A percentile compares a stretch with the other conserved stretches of the same genome.
These are phyloP conservation scores for Aegilops speltoides DNA, from an alignment of 176 grass and related monocot species.

Conservation along the genomic window DNA sequence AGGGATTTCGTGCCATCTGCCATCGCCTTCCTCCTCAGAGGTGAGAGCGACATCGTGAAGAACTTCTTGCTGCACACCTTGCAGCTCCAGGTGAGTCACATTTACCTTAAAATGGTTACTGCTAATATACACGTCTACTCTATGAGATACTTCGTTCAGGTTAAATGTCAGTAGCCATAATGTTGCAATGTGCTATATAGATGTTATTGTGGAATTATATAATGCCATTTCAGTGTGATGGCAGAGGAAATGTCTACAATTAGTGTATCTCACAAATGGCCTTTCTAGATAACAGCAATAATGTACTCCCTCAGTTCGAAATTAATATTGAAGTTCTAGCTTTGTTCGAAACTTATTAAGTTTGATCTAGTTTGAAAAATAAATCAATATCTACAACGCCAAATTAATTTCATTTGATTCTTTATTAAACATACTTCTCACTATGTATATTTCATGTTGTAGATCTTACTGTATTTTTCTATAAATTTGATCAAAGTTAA, in stretches of 20 bases:
- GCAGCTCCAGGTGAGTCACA: conserved; percentile 73
- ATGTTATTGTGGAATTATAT: neutral
- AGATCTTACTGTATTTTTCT: neutral
- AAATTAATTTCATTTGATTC: neutral
- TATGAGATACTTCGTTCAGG: neutral
- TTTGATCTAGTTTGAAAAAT: neutral
- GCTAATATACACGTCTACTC: neutral
- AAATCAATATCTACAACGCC: neutral
- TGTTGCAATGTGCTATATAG: neutral
- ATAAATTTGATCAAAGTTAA: neutral
- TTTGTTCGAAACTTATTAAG: neutral
- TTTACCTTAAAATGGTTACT: neutral
- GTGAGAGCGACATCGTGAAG: conserved; percentile 80
- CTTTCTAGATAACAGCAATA: neutral
- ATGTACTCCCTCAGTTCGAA: neutral
- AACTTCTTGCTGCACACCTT: conserved; percentile 97
- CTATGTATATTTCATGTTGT: neutral
- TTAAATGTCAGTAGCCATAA: conserved; percentile 14
- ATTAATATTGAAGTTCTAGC: neutral
- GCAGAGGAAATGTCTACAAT: neutral
- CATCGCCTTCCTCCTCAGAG: conserved; percentile 87
- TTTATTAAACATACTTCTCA: neutral
- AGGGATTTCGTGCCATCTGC: conserved; percentile 93
- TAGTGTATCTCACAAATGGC: neutral
- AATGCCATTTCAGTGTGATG: neutral